Conservation (phyloP, 257 asterid genomes). For the Solanum medicagineum region DNA sequence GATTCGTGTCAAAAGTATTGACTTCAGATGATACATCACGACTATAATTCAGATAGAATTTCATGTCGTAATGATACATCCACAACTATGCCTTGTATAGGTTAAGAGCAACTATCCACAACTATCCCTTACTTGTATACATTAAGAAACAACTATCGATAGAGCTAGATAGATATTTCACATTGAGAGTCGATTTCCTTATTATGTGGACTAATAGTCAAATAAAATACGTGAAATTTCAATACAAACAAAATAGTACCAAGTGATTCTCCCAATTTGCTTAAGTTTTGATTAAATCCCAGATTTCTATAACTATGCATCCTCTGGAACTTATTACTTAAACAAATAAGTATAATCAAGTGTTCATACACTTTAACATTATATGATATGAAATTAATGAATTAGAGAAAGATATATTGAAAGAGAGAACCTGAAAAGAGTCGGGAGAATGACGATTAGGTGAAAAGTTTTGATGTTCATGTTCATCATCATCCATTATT, state of each 20-base stretch:
- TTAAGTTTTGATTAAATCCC: neutral
- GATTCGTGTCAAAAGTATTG: fast-evolving
- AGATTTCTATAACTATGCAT: neutral
- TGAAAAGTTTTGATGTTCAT: constrained; percentile 16
- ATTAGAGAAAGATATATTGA: neutral
- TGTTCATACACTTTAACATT: neutral
- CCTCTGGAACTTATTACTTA: neutral
- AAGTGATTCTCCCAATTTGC: neutral
- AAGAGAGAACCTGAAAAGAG: constrained; percentile 37
- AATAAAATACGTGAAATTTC: neutral
- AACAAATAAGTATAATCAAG: neutral
- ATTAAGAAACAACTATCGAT: neutral
- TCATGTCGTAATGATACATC: neutral
- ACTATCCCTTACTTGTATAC: neutral
- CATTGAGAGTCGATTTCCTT: neutral
- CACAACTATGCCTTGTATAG: neutral
- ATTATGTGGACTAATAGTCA: neutral
- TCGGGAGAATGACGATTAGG: constrained; percentile 20
- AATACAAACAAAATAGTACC: neutral
- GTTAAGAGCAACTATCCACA: neutral
- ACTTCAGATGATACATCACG: fast-evolving
- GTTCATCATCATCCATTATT: constrained; percentile 77
- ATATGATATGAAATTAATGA: neutral
- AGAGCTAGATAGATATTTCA: neutral
- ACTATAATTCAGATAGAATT: neutral